Evolutionary conservation across 164 flowering plant species (phyloP).

Genomic region (Umbilicus rupestris): DNA sequence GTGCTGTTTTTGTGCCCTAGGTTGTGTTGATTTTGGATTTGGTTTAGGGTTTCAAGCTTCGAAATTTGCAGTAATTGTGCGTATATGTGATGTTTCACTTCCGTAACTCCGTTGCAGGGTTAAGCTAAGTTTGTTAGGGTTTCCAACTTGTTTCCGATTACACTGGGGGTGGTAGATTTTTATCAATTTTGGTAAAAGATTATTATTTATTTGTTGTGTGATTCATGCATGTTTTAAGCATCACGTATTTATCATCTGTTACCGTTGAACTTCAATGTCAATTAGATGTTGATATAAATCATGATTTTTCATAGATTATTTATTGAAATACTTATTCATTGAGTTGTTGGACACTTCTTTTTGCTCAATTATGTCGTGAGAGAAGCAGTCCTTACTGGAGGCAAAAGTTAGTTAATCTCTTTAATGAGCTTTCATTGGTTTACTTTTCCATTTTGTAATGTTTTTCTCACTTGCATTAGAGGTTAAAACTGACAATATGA

Average conservation of each 20-base stretch:
- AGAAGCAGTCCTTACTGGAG: conserved; percentile 87
- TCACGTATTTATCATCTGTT: too few species aligned
- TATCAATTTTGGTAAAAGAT: too few species aligned
- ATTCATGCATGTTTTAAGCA: background rate
- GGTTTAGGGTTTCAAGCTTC: too few species aligned
- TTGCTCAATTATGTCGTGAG: conserved; percentile 95
- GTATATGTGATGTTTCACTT: too few species aligned
- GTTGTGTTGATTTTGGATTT: too few species aligned
- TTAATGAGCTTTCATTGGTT: conserved; percentile 80
- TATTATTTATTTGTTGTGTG: too few species aligned
- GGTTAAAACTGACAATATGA: conserved; percentile 3
- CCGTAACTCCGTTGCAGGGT: too few species aligned
- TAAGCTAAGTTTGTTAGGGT: too few species aligned
- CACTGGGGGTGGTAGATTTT: too few species aligned
- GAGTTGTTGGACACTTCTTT: conserved; percentile 66
- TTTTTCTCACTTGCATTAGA: background rate
- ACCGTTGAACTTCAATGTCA: background rate
- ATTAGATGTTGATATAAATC: background rate
- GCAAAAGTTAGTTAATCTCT: conserved; percentile 78
- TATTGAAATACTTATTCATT: conserved; percentile 5
- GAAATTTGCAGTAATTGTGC: too few species aligned
- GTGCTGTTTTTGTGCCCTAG: too few species aligned
- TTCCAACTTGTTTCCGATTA: too few species aligned
- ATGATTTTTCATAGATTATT: background rate
- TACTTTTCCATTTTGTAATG: conserved; percentile 2